A percentile compares a stretch with the other conserved stretches of the same genome.
phyloP scores from a whole-genome alignment of 1,284 basidiomycete genomes.

The Coniferiporia sulphurascens region DNA sequence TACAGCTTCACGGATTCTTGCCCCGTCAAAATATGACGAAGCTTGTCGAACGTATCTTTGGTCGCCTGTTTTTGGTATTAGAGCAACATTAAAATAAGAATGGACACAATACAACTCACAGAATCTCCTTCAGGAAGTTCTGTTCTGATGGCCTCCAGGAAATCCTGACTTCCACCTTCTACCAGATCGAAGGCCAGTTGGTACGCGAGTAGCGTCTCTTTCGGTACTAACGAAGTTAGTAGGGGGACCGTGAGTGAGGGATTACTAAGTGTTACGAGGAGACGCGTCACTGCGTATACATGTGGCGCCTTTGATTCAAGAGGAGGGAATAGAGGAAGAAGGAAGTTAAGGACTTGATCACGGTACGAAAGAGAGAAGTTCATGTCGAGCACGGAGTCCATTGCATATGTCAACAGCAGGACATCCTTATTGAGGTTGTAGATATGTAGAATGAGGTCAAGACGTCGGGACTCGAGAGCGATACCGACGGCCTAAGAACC shows the following conservation, averaged over 20 bases:
- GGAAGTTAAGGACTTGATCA: conserved; percentile 78
- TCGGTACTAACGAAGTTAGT: conserved; percentile 64
- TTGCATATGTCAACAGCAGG: conserved; percentile 79
- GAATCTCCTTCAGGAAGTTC: conserved; percentile 61
- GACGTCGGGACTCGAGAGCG: conserved; percentile 82
- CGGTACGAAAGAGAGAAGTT: conserved; percentile 79
- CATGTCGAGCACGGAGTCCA: conserved; percentile 84
- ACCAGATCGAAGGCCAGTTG: conserved; percentile 93
- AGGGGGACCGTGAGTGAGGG: conserved; percentile 69
- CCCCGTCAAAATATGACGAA: conserved; percentile 80
- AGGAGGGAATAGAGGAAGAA: conserved; percentile 77
- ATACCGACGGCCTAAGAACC: conserved; percentile 82
- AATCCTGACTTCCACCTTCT: conserved; percentile 90
- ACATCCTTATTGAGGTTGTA: conserved; percentile 72
- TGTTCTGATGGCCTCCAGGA: conserved; percentile 68
- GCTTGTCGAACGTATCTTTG: conserved; percentile 60
- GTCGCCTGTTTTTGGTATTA: conserved; percentile 41
- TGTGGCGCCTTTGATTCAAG: conserved; percentile 71
- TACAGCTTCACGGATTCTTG: conserved; percentile 88
- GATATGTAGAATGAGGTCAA: conserved; percentile 80
- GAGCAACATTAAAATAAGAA: conserved; percentile 9
- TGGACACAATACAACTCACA: conserved; percentile 34
- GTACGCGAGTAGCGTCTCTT: conserved; percentile 76
- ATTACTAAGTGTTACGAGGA: conserved; percentile 84
- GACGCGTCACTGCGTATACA: conserved; percentile 74